Evolutionary conservation across 495 filamentous ascomycete genomes (phyloP), one percentile per base, ranked within the genome.

Genomic region (Annulohypoxylon moriforme): DNA sequence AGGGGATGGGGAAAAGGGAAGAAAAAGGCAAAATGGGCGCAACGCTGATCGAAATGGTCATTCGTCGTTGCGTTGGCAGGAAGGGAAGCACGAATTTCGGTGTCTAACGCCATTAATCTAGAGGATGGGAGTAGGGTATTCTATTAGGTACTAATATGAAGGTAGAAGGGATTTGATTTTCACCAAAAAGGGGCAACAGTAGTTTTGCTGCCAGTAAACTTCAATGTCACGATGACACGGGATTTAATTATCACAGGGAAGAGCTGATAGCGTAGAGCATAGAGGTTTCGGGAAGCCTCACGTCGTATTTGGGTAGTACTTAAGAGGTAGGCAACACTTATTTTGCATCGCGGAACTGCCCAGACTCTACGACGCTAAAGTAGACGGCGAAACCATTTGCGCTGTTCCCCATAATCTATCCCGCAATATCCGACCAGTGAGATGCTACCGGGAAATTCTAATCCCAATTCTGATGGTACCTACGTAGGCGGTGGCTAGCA

Each of bases 271-370:
- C 22, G 42, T 22, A 62, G 40, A 47, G 42, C 22, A 16, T 22
- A 62, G 40, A 55, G 31, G 38, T 24, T 33, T 73, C 70, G 65
- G 60, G 50, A 62, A 57, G 65, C 60, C 61, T 69, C 64, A 40
- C 60, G 56, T 73, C 57, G 65, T 61, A 66, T 38, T 69, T 50
- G 64, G 69, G 64, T 68, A 64, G 38, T 47, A 47, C n/a, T 3
- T 29, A 25, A 14, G 36, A 14, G 13, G 36, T 40, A 72, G 60
- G 60, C 44, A 13, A 49, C 53, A 68, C 49, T 33, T 56, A 57
- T 56, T 47, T 64, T 60, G 49, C 27, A 24, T 68, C 60, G 50
- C 65, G 34, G 70, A 73, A 73, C 60, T 42, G 64, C 58, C 65
- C 56, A 69, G 70, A 66, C 57, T 57, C 20, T 46, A 47, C 22